phyloP scores from a whole-genome alignment of 371 early-diverging fungal species.

The Amoeboaphelidium protococcarum region DNA sequence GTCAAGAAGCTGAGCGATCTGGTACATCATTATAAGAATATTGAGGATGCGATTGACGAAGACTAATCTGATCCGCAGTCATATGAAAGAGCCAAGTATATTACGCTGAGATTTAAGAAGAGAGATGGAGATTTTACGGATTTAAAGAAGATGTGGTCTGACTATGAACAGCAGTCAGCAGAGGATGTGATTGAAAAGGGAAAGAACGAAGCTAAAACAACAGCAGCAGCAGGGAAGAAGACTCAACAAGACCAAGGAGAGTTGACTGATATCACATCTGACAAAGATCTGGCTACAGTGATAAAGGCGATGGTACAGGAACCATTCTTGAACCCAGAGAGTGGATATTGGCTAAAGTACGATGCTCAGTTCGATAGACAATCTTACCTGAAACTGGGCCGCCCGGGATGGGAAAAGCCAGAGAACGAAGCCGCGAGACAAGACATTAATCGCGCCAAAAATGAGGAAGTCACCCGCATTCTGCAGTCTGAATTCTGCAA shows the following conservation, averaged over 20 bases:
- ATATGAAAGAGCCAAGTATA: not conserved
- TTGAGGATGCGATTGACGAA: not conserved
- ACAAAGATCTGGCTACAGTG: not conserved
- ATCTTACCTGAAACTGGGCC: not conserved
- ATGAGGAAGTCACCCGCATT: not conserved
- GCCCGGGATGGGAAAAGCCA: not conserved
- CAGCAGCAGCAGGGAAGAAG: not conserved
- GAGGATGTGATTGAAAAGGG: not conserved
- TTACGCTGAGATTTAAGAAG: not conserved
- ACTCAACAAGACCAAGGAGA: not conserved
- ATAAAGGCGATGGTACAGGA: not conserved
- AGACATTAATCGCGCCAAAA: not conserved
- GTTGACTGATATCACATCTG: not conserved
- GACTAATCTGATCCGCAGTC: not conserved
- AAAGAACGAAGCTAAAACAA: not conserved
- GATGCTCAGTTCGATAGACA: not conserved
- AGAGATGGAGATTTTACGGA: not conserved
- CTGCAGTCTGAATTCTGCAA: not conserved
- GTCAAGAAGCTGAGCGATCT: not conserved
- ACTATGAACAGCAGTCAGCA: too few species aligned
- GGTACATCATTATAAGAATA: not conserved
- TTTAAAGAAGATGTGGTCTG: not conserved
- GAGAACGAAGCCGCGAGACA: not conserved
- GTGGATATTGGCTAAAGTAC: not conserved
- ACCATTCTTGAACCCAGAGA: not conserved